phyloP scores from a whole-genome alignment of 108 stramenopile genomes.

The Nannochloropsis gaditana region DNA sequence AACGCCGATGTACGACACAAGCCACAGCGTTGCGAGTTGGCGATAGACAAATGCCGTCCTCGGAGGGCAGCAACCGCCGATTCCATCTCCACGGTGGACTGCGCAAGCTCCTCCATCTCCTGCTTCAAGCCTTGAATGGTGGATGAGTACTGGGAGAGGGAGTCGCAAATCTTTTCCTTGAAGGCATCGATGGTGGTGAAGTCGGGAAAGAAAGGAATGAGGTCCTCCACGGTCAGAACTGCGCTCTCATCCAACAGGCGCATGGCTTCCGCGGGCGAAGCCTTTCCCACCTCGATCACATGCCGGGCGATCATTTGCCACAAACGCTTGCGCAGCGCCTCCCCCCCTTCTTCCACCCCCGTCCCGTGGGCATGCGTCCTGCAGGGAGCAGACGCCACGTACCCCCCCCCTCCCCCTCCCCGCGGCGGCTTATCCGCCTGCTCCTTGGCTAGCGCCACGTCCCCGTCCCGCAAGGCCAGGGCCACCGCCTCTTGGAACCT shows the following conservation, averaged over 20 bases:
- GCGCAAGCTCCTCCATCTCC: constrained; percentile 48
- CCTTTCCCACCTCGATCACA: constrained; percentile 31
- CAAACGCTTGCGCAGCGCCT: constrained; percentile 38
- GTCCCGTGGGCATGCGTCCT: background rate
- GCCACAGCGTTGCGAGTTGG: constrained; percentile 40
- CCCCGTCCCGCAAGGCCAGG: background rate
- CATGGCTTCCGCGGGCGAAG: constrained; percentile 30
- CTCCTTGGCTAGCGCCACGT: constrained; percentile 41
- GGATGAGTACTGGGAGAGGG: constrained; percentile 42
- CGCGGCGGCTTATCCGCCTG: background rate
- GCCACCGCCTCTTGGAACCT: constrained; percentile 41
- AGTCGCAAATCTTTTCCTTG: constrained; percentile 51
- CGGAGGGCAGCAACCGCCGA: constrained; percentile 38
- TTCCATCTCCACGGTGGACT: constrained; percentile 26
- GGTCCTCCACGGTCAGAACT: constrained; percentile 46
- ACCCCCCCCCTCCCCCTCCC: background rate
- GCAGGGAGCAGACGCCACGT: no score
- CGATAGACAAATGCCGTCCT: constrained; percentile 38
- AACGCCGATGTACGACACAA: constrained; percentile 30
- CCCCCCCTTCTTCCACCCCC: background rate
- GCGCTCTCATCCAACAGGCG: constrained; percentile 36
- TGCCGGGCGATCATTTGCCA: constrained; percentile 52
- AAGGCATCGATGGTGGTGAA: constrained; percentile 54
- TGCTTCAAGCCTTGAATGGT: constrained; percentile 43
- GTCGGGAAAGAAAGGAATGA: constrained; percentile 52